phyloP scores from a whole-genome alignment of 2,329 filamentous ascomycete genomes.

The Trematosphaeria pertusa region DNA sequence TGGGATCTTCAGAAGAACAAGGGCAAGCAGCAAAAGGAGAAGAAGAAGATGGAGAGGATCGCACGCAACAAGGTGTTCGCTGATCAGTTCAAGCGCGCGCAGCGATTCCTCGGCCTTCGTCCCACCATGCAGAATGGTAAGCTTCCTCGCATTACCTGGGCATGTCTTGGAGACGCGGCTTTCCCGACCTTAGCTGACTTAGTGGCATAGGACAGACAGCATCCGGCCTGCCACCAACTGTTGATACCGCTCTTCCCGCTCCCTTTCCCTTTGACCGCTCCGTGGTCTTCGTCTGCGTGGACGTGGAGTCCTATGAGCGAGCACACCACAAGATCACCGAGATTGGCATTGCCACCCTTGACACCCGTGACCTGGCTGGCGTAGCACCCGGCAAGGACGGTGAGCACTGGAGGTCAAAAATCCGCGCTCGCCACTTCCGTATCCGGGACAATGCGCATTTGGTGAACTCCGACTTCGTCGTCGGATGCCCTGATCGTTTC shows the following conservation, averaged over 20 bases:
- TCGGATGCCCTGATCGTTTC: conserved; percentile 76
- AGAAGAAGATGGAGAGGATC: conserved; percentile 58
- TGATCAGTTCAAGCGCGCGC: conserved; percentile 66
- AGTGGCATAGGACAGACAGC: background rate
- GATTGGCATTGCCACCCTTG: conserved; percentile 81
- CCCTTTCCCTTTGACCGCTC: conserved; percentile 53
- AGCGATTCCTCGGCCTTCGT: conserved; percentile 76
- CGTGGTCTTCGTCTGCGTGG: conserved; percentile 77
- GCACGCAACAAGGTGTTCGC: conserved; percentile 60
- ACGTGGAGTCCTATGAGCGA: conserved; percentile 81
- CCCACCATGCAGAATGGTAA: conserved; percentile 31
- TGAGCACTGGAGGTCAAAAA: conserved; percentile 69
- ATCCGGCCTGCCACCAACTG: conserved; percentile 11
- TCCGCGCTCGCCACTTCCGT: conserved; percentile 77
- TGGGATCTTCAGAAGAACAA: conserved; percentile 60
- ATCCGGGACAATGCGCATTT: conserved; percentile 72
- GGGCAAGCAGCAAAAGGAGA: conserved; percentile 56
- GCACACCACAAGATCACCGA: conserved; percentile 76
- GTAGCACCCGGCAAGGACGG: conserved; percentile 68
- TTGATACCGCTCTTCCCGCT: conserved; percentile 25
- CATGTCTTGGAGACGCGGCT: background rate
- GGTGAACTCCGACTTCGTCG: conserved; percentile 71
- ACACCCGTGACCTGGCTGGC: conserved; percentile 66
- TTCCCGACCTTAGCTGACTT: background rate
- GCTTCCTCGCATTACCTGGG: too few relatives aligned